Conservation (phyloP, 306 rosid species). For the Acacia crassicarpa region DNA sequence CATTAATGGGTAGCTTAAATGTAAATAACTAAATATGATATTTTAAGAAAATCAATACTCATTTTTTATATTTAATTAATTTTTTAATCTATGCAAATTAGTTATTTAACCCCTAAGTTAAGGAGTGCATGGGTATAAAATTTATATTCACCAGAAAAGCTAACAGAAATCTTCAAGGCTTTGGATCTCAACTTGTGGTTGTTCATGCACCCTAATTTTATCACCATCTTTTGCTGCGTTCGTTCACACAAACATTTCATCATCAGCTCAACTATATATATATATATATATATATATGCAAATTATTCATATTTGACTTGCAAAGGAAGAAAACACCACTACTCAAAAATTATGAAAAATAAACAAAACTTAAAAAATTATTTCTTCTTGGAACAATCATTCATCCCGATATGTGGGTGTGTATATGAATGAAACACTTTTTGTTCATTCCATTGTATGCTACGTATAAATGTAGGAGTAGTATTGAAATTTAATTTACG, state of each 20-base stretch:
- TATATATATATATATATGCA: too few species aligned
- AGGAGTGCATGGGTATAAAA: too few species aligned
- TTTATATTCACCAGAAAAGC: constrained; percentile 36
- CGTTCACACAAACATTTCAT: not conserved
- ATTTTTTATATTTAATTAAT: too few species aligned
- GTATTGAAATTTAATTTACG: not conserved
- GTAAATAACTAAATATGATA: too few species aligned
- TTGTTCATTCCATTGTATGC: not conserved
- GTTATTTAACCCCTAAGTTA: too few species aligned
- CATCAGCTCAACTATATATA: not conserved
- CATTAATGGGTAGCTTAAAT: too few species aligned
- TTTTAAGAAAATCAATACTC: too few species aligned
- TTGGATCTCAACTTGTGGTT: constrained; percentile 34
- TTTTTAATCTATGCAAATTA: too few species aligned
- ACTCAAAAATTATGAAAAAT: too few species aligned
- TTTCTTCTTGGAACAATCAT: not conserved
- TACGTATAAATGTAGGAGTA: not conserved
- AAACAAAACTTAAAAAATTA: too few species aligned
- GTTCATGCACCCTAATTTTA: constrained; percentile 36
- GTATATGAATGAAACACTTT: not conserved
- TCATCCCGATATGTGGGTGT: not conserved
- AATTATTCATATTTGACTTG: too few species aligned
- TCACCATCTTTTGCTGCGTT: constrained; percentile 58
- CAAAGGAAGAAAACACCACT: not conserved
- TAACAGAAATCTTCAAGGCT: constrained; percentile 49